These are phyloP conservation scores for Epithele typhae DNA, from an alignment of 768 basidiomycete genomes.

Conservation along the genomic window DNA sequence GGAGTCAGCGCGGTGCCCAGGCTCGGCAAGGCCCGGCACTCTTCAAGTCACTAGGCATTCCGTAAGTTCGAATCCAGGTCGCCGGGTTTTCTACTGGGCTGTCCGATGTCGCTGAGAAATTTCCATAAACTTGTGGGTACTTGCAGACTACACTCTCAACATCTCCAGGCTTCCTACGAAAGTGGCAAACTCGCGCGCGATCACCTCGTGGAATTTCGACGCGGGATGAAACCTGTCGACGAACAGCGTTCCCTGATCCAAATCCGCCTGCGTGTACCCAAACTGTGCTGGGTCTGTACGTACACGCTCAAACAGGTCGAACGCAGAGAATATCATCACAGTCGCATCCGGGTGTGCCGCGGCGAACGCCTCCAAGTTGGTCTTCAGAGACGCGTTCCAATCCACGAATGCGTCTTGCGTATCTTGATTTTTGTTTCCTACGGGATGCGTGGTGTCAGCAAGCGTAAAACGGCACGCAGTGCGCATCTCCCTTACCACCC, in stretches of 20 bases:
- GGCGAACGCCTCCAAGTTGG: conserved; percentile 32
- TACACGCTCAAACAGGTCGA: conserved; percentile 39
- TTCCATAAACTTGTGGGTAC: no score
- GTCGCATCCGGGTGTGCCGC: conserved; percentile 39
- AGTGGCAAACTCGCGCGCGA: conserved; percentile 37
- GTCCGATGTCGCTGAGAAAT: no score
- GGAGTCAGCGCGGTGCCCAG: no score
- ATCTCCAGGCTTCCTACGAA: no score
- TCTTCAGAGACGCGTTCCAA: conserved; percentile 43
- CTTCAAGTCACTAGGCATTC: no score
- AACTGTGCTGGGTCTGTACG: conserved; percentile 39
- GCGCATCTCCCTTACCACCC: conserved; percentile 15
- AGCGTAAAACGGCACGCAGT: neutral
- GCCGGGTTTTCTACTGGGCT: no score
- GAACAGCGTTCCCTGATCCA: conserved; percentile 38
- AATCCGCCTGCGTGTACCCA: conserved; percentile 30
- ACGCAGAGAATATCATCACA: conserved; percentile 44
- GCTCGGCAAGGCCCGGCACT: no score
- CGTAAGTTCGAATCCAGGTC: no score
- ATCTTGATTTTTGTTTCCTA: neutral
- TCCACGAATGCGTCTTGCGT: conserved; percentile 10
- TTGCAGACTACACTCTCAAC: no score
- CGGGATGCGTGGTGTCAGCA: neutral
- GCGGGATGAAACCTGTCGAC: conserved; percentile 49
- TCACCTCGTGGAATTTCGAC: conserved; percentile 41